Base-by-base conservation (phyloP, 129 eudicot genomes). In the Glebionis coronaria region DNA sequence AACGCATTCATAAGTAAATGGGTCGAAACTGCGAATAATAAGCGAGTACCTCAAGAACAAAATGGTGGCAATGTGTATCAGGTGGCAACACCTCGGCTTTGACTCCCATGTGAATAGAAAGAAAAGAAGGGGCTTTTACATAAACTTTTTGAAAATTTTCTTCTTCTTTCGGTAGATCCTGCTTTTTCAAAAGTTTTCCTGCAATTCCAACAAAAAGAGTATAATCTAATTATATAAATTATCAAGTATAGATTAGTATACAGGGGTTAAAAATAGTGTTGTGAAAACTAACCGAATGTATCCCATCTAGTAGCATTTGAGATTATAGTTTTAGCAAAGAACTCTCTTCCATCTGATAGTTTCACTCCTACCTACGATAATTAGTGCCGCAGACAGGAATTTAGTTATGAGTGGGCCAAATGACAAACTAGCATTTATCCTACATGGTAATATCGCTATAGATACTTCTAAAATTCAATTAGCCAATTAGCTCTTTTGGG, bases 221-320 rank as follows among this genome's bases (percentile, higher is more conserved):
- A 35, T 45, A 18, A 53, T 64, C 16, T 28, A 51, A 12, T 23
- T 8, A 60, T 54, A 5, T 4, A 72, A 47, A 78, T 5, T 42
- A 58, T 47, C 2, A 18, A 57, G 16, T 9, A 47, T 38, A 65
- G 44, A 9, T 10, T 53, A 11, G 29, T 6, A 31, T 61, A 53
- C 38, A 77, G 72, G 63, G 46, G 44, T 57, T 27, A 65, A 40
- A 64, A 80, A 60, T 54, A 13, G 8, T 42, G 8, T 23, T 46
- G 72, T 31, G 71, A 67, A 45, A 76, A 80, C 84, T 71, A 55
- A 94, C 98, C 98, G 50, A 92, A 92, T 40, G 98, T 92, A 78
- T 92, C 98, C 98, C 98, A 92, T 92, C 98, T 76, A 65, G 98
- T 92, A 51, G 98, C 98, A 84, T 92, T 92, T 12, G 98, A 92